phyloP scores from a whole-genome alignment of 192 early-diverging fungal species.

The Umbelopsis sp. region DNA sequence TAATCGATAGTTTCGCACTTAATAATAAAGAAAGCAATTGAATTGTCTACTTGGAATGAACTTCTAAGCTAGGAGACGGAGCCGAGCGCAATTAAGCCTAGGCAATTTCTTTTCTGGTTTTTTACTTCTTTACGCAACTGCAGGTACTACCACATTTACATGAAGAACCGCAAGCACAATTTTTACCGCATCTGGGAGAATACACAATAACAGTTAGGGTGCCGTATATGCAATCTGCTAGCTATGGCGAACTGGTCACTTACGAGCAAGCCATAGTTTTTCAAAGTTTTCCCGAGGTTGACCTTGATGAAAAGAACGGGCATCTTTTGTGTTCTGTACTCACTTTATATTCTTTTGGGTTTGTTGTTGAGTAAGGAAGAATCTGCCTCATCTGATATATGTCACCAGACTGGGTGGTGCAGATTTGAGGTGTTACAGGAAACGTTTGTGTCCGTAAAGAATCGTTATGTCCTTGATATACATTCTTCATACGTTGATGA shows the following conservation, averaged over 20 bases:
- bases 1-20: too few relatives aligned
- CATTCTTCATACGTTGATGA: too few relatives aligned
- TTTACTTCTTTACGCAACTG: conserved; percentile 12
- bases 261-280: conserved; percentile 9
- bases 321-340: too few relatives aligned
- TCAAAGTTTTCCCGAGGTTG: not conserved
- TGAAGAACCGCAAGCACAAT: not conserved
- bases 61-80: not conserved
- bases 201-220: not conserved
- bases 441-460: too few relatives aligned
- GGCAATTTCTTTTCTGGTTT: not conserved
- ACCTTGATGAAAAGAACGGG: not conserved
- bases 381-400: too few relatives aligned
- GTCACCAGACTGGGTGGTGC: too few relatives aligned
- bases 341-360: too few relatives aligned
- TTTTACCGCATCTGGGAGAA: conserved; percentile 5
- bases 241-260: not conserved
- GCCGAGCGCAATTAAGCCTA: not conserved
- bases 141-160: not conserved
- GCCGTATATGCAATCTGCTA: not conserved
- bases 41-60: too few relatives aligned
- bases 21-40: too few relatives aligned
- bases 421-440: too few relatives aligned
- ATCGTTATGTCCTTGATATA: too few relatives aligned
- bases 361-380: too few relatives aligned